Conservation (phyloP, 2,329 filamentous ascomycete genomes). For the Davidsoniella australis region DNA sequence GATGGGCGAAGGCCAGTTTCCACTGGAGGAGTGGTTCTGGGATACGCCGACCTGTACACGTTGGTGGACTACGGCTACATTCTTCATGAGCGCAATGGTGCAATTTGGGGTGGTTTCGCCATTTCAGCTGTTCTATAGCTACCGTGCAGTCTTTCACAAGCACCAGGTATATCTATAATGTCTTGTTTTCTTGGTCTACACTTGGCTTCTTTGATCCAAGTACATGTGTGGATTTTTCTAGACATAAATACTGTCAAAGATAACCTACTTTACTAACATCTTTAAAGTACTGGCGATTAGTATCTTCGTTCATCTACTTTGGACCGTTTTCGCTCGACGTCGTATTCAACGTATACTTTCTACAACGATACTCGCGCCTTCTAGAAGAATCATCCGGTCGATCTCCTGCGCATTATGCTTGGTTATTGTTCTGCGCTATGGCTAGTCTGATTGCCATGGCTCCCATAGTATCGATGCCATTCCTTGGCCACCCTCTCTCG, state of each 20-base stretch:
- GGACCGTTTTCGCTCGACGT: conserved; percentile 87
- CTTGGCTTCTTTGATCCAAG: background rate
- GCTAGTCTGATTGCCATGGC: conserved; percentile 64
- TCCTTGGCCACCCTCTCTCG: conserved; percentile 82
- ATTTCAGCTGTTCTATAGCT: conserved; percentile 95
- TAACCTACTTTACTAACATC: background rate
- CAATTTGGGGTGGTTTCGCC: conserved; percentile 86
- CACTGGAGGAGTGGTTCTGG: conserved; percentile 95
- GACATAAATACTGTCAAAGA: background rate
- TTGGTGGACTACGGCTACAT: conserved; percentile 90
- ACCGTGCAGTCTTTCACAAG: conserved; percentile 77
- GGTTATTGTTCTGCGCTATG: conserved; percentile 77
- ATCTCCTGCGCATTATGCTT: conserved; percentile 85
- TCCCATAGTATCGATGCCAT: conserved; percentile 77
- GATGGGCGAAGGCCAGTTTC: conserved; percentile 46
- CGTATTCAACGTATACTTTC: conserved; percentile 95
- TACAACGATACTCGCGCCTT: conserved; percentile 86
- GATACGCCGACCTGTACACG: conserved; percentile 94
- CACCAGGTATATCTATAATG: conserved; percentile 49
- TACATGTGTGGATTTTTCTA: background rate
- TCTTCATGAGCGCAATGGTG: conserved; percentile 72
- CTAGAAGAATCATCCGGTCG: conserved; percentile 88
- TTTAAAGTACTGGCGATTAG: conserved; percentile 77
- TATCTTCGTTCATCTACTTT: conserved; percentile 95
- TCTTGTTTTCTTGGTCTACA: background rate